These are phyloP conservation scores for Cladophialophora immunda DNA, from an alignment of 2,329 filamentous ascomycete species.

Conservation along the genomic window DNA sequence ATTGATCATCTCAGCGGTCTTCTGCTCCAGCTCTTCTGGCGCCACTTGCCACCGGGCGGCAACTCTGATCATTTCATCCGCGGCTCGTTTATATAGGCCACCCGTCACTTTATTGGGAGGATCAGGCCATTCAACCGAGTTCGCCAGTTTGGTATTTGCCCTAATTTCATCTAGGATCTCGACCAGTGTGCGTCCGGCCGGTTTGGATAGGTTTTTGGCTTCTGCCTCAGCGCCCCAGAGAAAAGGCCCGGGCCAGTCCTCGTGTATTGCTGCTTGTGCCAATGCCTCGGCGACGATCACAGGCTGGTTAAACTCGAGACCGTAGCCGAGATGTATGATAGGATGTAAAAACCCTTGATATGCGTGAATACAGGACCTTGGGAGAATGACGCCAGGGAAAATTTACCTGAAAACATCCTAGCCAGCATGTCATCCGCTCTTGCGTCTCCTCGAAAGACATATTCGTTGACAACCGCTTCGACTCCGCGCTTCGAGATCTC, in stretches of 20 bases:
- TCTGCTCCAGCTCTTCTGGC: constrained; percentile 63
- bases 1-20: constrained; percentile 75
- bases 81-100: no score
- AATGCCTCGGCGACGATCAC: constrained; percentile 78
- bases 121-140: no score
- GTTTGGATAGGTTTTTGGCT: constrained; percentile 45
- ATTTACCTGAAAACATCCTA: constrained; percentile 69
- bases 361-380: neutral
- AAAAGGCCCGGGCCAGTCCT: constrained; percentile 36
- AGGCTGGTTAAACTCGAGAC: constrained; percentile 78
- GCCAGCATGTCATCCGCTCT: constrained; percentile 73
- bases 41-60: constrained; percentile 66
- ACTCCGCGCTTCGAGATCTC: constrained; percentile 68
- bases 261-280: constrained; percentile 75
- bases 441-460: constrained; percentile 72
- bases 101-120: no score
- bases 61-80: constrained; percentile 6
- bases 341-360: constrained; percentile 68
- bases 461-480: constrained; percentile 51
- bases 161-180: constrained; percentile 66
- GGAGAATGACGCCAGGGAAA: neutral
- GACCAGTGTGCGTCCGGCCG: constrained; percentile 51
- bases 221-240: constrained; percentile 58
- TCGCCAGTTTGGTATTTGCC: neutral
- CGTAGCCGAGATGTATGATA: constrained; percentile 81